Evolutionary conservation across 495 filamentous ascomycete genomes (phyloP).

Genomic region (Neurospora sp.): DNA sequence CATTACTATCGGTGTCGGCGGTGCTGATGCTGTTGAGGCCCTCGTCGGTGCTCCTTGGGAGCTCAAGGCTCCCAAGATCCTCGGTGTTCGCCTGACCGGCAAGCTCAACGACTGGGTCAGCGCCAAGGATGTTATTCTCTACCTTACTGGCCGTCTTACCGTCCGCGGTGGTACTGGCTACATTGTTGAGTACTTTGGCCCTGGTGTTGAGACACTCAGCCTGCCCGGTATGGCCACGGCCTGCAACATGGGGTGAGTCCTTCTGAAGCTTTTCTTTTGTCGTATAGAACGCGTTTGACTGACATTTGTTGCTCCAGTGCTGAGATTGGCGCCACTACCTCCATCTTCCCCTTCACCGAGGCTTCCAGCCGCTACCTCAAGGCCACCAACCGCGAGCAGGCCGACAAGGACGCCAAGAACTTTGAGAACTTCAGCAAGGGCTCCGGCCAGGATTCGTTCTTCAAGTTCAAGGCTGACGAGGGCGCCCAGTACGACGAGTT

Average conservation of each 20-base stretch:
- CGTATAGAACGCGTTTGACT: neutral
- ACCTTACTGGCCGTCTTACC: conserved; percentile 80
- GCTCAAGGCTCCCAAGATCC: conserved; percentile 80
- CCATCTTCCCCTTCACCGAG: conserved; percentile 59
- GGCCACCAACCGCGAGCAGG: conserved; percentile 67
- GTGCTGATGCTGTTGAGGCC: conserved; percentile 94
- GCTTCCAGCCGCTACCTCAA: conserved; percentile 59
- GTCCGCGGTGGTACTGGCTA: conserved; percentile 92
- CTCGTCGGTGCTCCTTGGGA: conserved; percentile 97
- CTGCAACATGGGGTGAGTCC: conserved; percentile 58
- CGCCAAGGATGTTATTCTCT: conserved; percentile 90
- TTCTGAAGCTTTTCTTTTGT: neutral
- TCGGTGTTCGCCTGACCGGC: conserved; percentile 80
- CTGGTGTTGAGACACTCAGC: conserved; percentile 80
- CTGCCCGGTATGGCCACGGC: conserved; percentile 89
- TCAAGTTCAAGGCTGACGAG: conserved; percentile 58
- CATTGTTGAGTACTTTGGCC: conserved; percentile 84
- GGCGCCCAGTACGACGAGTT: conserved; percentile 79
- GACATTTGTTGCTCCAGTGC: conserved; percentile 26
- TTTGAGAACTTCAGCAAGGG: conserved; percentile 36
- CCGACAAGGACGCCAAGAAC: conserved; percentile 51
- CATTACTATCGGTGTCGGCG: conserved; percentile 95
- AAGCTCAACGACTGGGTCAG: conserved; percentile 81
- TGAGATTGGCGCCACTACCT: conserved; percentile 94
- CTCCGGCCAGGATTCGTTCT: conserved; percentile 24